Base-by-base conservation (phyloP, 768 basidiomycete species). In the Naganishia vaughanmartiniae region DNA sequence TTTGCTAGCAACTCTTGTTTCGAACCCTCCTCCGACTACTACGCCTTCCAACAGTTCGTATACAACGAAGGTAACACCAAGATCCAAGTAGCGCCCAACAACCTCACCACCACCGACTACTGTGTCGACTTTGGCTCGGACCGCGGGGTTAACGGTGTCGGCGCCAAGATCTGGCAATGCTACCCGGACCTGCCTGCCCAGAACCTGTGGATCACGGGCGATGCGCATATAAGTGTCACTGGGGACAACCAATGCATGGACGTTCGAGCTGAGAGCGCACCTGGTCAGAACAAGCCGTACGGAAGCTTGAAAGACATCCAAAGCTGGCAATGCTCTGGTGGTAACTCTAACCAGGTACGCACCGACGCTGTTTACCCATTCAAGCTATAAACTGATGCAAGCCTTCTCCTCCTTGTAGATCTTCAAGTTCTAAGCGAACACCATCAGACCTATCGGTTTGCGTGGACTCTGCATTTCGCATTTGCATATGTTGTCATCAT, bases 231-330 rank as follows among this genome's bases (percentile, higher is more conserved):
- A 17, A 42, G 42, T 4, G 42, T 63, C 24, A 26, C 24, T 28
- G 68, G 57, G 1, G 57, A 33, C 19, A 21, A 69, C 46, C 68
- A 69, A 28, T 69, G 68, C 36, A 7, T 54, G 19, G 68, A 69
- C 28, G 56, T 69, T 19, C 24, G n/a, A 28, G 45, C 39, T 4
- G 68, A 69, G 42, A 46, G 42, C 31, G 33, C n/a, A 4, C 31
- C 68, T 6, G 28, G 15, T 39, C 54, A 57, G n/a, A 33, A 42
- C 57, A 69, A 69, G 57, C 68, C 68, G 4, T 69, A 69, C 57
- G 68, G 68, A 45, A 57, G 55, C 21, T 46, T 69, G 24, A 69
- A 69, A 45, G 57, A 69, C 48, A 21, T 69, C 28, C 55, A 51
- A 24, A 69, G 55, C 45, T 69, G 68, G 68, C 56, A 57, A n/a